Conservation (phyloP, 257 asterid species). For the Przewalskia tangutica region DNA sequence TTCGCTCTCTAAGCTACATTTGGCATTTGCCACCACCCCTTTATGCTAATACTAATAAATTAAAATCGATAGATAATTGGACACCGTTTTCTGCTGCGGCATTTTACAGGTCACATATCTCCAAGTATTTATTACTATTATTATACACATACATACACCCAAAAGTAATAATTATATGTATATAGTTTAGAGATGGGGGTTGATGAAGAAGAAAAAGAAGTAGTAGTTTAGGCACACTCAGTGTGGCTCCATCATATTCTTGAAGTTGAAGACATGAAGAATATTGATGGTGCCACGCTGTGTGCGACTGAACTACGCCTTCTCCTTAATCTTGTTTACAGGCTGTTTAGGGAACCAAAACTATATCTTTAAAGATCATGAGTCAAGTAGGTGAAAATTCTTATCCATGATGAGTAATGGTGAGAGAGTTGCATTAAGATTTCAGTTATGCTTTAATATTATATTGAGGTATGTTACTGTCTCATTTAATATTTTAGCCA, state of each 20-base stretch:
- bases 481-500: too few relatives aligned
- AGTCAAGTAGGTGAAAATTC: too few relatives aligned
- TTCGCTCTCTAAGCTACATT: not conserved
- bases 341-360: too few relatives aligned
- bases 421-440: too few relatives aligned
- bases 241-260: slow-evolving; percentile 1
- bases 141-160: not conserved
- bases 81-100: not conserved
- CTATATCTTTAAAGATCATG: too few relatives aligned
- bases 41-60: not conserved
- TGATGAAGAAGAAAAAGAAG: not conserved
- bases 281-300: slow-evolving; percentile 23
- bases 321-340: not conserved
- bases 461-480: too few relatives aligned
- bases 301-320: slow-evolving; percentile 8
- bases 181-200: not conserved
- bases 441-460: too few relatives aligned
- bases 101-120: not conserved
- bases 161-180: not conserved
- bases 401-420: too few relatives aligned
- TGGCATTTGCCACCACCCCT: not conserved
- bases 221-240: not conserved
- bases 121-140: not conserved
- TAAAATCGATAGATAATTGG: not conserved
- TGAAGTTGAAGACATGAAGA: not conserved